Evolutionary conservation across 2,329 filamentous ascomycete genomes (phyloP).

Genomic region (Fusarium scirpi): DNA sequence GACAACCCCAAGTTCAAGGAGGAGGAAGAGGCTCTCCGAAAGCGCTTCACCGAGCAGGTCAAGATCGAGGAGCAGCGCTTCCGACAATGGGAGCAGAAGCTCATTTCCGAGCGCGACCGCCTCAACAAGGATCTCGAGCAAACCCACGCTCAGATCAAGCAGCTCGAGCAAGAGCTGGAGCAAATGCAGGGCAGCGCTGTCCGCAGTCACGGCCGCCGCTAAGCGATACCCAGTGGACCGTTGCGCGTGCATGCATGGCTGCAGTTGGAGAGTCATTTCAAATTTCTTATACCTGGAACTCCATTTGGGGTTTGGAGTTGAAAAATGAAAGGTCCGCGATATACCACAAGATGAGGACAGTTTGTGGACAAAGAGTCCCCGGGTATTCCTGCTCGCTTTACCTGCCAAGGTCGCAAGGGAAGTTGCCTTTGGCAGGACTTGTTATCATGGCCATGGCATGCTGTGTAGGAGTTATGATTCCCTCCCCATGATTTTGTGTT

Average conservation of each 20-base stretch:
- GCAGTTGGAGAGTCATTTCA: slow-evolving; percentile 47
- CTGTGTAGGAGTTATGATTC: slow-evolving; percentile 47
- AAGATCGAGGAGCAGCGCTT: slow-evolving; percentile 99
- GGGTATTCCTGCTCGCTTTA: slow-evolving; percentile 48
- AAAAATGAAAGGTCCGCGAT: slow-evolving; percentile 50
- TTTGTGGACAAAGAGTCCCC: slow-evolving; percentile 43
- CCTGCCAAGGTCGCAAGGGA: slow-evolving; percentile 25
- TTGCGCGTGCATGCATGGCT: slow-evolving; percentile 44
- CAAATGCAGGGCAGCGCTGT: slow-evolving; percentile 89
- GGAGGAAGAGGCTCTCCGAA: slow-evolving; percentile 97
- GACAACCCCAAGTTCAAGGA: slow-evolving; percentile 99
- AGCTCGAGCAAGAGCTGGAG: slow-evolving; percentile 92
- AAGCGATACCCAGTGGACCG: slow-evolving; percentile 53
- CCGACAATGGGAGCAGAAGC: slow-evolving; percentile 99
- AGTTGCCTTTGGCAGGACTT: slow-evolving; percentile 31
- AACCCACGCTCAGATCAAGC: slow-evolving; percentile 94
- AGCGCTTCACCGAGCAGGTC: slow-evolving; percentile 99
- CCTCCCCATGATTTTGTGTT: slow-evolving; percentile 41
- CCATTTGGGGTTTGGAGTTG: slow-evolving; percentile 53
- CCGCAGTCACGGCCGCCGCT: slow-evolving; percentile 93
- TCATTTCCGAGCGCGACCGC: slow-evolving; percentile 97
- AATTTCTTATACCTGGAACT: slow-evolving; percentile 47
- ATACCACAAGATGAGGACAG: slow-evolving; percentile 48
- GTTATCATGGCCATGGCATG: slow-evolving; percentile 39
- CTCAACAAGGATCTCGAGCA: slow-evolving; percentile 99